Evolutionary conservation across 176 grass and related monocot genomes (phyloP).

Genomic region (maize (Zea mays)): Zm-B73-REFERENCE-NAM-5.0 NC_050096.1:57777001-57777500

Average conservation of each 20-base stretch:
- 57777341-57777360: conserved; percentile 35
- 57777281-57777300: conserved; percentile 87
- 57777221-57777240: no score
- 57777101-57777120: conserved; percentile 20
- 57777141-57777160: conserved; percentile 16
- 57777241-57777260: conserved; percentile 25
- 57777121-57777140: conserved; percentile 14
- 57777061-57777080: conserved; percentile 5
- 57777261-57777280: conserved; percentile 21
- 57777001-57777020: no score
- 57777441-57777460: conserved; percentile 90
- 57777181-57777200: conserved; percentile 13
- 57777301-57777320: conserved; percentile 94
- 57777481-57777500: conserved; percentile 97
- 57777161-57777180: conserved; percentile 1
- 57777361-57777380: conserved; percentile 19
- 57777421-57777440: conserved; percentile 97
- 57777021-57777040: conserved; percentile 11
- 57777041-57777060: conserved; percentile 11
- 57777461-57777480: conserved; percentile 80
- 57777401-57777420: conserved; percentile 96
- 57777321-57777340: conserved; percentile 59
- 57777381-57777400: conserved; percentile 30
- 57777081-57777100: neutral
- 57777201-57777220: conserved; percentile 22